A percentile compares a stretch with the other conserved stretches of the same genome.
Conservation (phyloP, 257 asterid species). For the Nicotiana tabacum region DNA sequence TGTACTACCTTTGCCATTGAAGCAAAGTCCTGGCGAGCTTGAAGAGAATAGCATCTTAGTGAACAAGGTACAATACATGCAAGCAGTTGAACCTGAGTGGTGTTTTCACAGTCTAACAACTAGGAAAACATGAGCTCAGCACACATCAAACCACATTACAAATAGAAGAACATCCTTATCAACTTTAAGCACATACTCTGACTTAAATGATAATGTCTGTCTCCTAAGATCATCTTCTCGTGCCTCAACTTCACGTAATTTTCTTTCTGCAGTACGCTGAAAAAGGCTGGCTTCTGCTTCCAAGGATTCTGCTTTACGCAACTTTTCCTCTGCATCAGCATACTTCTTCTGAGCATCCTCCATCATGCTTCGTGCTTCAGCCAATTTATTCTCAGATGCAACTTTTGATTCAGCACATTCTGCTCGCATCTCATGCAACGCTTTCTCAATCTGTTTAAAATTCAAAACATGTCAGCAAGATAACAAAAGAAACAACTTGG, state of each 20-base stretch:
- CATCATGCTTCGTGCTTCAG: constrained; percentile 64
- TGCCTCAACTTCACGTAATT: constrained; percentile 81
- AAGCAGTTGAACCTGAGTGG: not conserved
- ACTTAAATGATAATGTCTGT: constrained; percentile 52
- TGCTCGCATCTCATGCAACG: constrained; percentile 93
- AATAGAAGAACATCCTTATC: not conserved
- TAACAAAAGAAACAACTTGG: not conserved
- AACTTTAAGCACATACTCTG: constrained; percentile 57
- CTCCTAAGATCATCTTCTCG: constrained; percentile 95
- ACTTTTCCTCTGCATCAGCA: constrained; percentile 65
- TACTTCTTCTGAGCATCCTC: constrained; percentile 66
- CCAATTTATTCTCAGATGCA: constrained; percentile 61
- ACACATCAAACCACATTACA: not conserved
- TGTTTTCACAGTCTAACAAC: not conserved
- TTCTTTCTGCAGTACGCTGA: constrained; percentile 84
- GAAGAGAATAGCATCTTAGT: not conserved
- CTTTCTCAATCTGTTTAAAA: constrained; percentile 72
- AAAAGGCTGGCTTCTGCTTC: constrained; percentile 82
- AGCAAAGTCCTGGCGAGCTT: not conserved
- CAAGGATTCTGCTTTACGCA: constrained; percentile 67
- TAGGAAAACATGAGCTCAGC: not conserved
- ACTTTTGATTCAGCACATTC: constrained; percentile 87
- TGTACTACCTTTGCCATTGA: not conserved
- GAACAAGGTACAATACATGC: not conserved
- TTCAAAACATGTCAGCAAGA: not conserved